Evolutionary conservation across 495 filamentous ascomycete species (phyloP).

Genomic region (Aspergillus sclerotioniger): DNA sequence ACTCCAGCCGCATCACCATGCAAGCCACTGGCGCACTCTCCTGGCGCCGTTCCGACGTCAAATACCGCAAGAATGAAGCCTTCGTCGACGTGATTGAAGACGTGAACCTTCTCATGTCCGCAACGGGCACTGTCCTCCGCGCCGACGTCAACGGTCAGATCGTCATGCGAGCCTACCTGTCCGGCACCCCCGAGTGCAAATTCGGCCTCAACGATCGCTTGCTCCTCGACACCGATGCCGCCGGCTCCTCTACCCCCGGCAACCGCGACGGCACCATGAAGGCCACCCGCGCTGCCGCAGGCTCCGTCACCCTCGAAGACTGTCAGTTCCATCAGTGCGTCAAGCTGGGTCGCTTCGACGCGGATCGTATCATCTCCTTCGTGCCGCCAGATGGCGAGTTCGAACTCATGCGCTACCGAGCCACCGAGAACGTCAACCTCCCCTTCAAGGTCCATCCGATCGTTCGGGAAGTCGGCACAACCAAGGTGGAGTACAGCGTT

Average conservation of each 20-base stretch:
- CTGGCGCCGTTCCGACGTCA: slow-evolving; percentile 95
- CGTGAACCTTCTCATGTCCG: slow-evolving; percentile 98
- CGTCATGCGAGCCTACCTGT: slow-evolving; percentile 97
- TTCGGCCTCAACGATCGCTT: slow-evolving; percentile 98
- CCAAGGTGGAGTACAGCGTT: slow-evolving; percentile 98
- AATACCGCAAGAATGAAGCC: slow-evolving; percentile 99
- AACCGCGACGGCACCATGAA: slow-evolving; percentile 53
- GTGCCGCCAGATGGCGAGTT: slow-evolving; percentile 98
- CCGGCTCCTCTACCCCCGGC: slow-evolving; percentile 57
- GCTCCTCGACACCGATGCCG: slow-evolving; percentile 59
- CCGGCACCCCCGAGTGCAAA: slow-evolving; percentile 97
- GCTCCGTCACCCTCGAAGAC: slow-evolving; percentile 94
- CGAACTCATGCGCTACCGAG: slow-evolving; percentile 98
- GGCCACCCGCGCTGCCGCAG: slow-evolving; percentile 90
- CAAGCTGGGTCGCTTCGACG: slow-evolving; percentile 94
- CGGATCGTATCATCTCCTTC: slow-evolving; percentile 96
- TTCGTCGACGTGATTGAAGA: slow-evolving; percentile 99
- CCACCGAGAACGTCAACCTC: slow-evolving; percentile 99
- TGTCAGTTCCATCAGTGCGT: slow-evolving; percentile 99
- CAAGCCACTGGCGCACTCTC: slow-evolving; percentile 97
- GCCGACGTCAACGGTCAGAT: slow-evolving; percentile 98
- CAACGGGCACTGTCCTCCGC: slow-evolving; percentile 88
- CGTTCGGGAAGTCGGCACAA: slow-evolving; percentile 94
- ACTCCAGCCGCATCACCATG: slow-evolving; percentile 97
- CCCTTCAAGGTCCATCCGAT: slow-evolving; percentile 99